Conservation (phyloP, 73 alveolate species). For the Tetrahymena thermophila region DNA sequence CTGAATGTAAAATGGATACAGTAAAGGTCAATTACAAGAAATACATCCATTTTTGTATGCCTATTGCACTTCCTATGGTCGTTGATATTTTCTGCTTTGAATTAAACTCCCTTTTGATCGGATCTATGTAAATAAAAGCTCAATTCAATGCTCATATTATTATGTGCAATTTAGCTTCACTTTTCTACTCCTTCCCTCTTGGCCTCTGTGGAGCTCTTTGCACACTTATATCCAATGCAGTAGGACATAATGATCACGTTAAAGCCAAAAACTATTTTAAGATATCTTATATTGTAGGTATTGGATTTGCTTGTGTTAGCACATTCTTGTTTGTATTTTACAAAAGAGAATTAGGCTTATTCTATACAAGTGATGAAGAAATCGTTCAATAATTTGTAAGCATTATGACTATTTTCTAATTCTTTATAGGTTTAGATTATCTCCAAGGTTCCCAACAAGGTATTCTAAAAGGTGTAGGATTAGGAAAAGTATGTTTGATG, state of each 20-base stretch:
- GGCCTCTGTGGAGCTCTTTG: conserved; percentile 3
- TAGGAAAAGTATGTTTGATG: background rate
- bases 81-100: background rate
- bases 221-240: background rate
- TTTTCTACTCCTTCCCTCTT: background rate
- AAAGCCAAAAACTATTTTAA: background rate
- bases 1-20: background rate
- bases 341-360: background rate
- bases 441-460: background rate
- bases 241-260: background rate
- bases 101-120: background rate
- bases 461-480: background rate
- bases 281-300: background rate
- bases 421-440: background rate
- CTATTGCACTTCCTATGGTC: background rate
- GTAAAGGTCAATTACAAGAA: background rate
- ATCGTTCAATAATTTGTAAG: background rate
- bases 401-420: background rate
- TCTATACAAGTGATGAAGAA: background rate
- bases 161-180: background rate
- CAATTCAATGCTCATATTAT: background rate
- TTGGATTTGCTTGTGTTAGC: background rate
- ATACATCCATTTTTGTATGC: background rate
- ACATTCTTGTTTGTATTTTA: background rate
- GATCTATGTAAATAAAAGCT: background rate